These are phyloP conservation scores for Rosellinia necatrix DNA, from an alignment of 2,329 filamentous ascomycete genomes.

Conservation along the genomic window DNA sequence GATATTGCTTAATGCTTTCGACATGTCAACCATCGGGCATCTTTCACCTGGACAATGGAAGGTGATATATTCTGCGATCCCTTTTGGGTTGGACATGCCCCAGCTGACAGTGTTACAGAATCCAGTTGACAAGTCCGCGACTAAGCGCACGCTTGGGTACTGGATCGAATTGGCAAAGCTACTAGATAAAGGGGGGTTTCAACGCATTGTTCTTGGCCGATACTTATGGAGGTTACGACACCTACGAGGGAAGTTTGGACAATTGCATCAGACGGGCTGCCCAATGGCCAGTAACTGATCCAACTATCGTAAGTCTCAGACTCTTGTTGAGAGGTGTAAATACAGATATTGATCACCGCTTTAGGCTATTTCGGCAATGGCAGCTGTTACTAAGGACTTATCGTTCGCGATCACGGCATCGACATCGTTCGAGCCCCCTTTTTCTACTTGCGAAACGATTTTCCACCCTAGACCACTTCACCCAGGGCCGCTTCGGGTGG, in stretches of 20 bases:
- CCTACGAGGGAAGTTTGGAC: slow-evolving; percentile 62
- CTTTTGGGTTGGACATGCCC: slow-evolving; percentile 6
- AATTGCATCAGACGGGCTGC: slow-evolving; percentile 65
- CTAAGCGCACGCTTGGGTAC: slow-evolving; percentile 63
- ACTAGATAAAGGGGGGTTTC: slow-evolving; percentile 64
- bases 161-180: slow-evolving; percentile 68
- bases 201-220: slow-evolving; percentile 70
- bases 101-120: slow-evolving; percentile 48
- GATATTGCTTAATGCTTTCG: slow-evolving; percentile 67
- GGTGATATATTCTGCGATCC: slow-evolving; percentile 40
- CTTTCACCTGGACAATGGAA: slow-evolving; percentile 71
- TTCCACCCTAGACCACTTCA: slow-evolving; percentile 66
- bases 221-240: slow-evolving; percentile 67
- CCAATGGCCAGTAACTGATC: slow-evolving; percentile 69
- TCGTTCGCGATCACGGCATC: slow-evolving; percentile 66
- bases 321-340: background rate
- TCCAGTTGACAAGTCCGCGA: slow-evolving; percentile 62
- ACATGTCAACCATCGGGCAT: slow-evolving; percentile 69
- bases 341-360: background rate
- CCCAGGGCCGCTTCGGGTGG: slow-evolving; percentile 65
- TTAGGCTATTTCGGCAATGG: slow-evolving; percentile 67
- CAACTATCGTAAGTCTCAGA: slow-evolving; percentile 57
- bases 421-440: slow-evolving; percentile 65
- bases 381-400: slow-evolving; percentile 67
- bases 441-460: slow-evolving; percentile 66